A percentile compares a stretch with the other conserved stretches of the same genome.
These are phyloP conservation scores for Gastrodia elata DNA, from an alignment of 106 monocot species.

Conservation along the genomic window DNA sequence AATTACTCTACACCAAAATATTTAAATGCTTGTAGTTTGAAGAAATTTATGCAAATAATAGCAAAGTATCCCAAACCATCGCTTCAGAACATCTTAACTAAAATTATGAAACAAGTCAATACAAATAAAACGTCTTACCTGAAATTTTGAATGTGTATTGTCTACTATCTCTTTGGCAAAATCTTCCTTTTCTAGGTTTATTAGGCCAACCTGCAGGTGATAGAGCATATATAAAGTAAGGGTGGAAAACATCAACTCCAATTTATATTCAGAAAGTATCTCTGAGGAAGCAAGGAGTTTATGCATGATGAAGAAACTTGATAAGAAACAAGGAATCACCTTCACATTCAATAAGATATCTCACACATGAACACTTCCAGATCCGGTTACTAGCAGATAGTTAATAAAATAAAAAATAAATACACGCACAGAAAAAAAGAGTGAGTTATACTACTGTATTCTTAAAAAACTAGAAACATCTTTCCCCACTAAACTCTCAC, in stretches of 20 bases:
- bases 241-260: neutral
- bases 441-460: too few species aligned
- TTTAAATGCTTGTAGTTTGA: neutral
- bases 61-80: neutral
- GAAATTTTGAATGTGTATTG: slow-evolving; percentile 39
- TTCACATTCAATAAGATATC: neutral
- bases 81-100: neutral
- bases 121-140: slow-evolving; percentile 32
- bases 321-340: neutral
- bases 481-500: too few species aligned
- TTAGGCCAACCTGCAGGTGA: slow-evolving; percentile 66
- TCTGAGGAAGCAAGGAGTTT: neutral
- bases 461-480: too few species aligned
- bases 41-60: neutral
- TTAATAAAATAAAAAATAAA: neutral
- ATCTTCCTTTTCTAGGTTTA: slow-evolving; percentile 85
- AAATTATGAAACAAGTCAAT: neutral
- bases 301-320: neutral
- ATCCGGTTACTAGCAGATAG: neutral
- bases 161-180: slow-evolving; percentile 59
- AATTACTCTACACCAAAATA: too few species aligned
- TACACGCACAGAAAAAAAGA: neutral
- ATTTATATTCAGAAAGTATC: neutral
- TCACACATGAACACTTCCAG: neutral
- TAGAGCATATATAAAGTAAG: neutral